phyloP scores from a whole-genome alignment of 2,329 filamentous ascomycete genomes.

The Thielaviopsis musarum region DNA sequence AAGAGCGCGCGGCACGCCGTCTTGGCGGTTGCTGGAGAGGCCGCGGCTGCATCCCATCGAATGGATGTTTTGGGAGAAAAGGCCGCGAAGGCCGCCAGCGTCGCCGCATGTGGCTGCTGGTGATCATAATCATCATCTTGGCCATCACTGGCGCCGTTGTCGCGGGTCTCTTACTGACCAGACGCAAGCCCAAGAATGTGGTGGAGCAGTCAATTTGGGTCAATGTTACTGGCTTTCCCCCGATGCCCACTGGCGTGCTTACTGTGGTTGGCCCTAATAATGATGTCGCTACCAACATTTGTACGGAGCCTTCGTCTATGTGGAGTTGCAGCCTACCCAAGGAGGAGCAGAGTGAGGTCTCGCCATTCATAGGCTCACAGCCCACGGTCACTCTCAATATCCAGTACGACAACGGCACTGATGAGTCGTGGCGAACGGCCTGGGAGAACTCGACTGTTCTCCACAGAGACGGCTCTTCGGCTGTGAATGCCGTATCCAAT shows the following conservation, averaged over 20 bases:
- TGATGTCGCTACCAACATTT: conserved; percentile 45
- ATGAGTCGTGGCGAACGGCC: conserved; percentile 25
- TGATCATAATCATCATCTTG: conserved; percentile 37
- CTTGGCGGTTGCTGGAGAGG: conserved; percentile 48
- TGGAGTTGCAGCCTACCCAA: conserved; percentile 83
- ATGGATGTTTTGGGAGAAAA: conserved; percentile 47
- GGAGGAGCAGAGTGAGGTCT: conserved; percentile 49
- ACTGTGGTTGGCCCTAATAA: conserved; percentile 62
- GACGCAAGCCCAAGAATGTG: background rate
- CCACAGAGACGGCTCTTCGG: background rate
- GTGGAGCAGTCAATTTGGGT: conserved; percentile 43
- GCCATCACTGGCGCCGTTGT: conserved; percentile 37
- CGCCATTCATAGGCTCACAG: conserved; percentile 47
- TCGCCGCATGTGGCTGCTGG: conserved; percentile 40
- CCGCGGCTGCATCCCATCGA: conserved; percentile 42
- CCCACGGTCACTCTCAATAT: conserved; percentile 74
- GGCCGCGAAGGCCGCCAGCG: conserved; percentile 47
- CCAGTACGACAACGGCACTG: conserved; percentile 46
- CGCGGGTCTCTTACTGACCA: conserved; percentile 29
- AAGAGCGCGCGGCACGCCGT: conserved; percentile 42
- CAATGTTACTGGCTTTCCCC: conserved; percentile 72
- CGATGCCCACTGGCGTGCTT: conserved; percentile 68
- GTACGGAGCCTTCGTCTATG: conserved; percentile 52
- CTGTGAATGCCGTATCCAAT: background rate
- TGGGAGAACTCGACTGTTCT: conserved; percentile 19